These are phyloP conservation scores for Phytopythium delawarense DNA, from an alignment of 352 stramenopile species.

Conservation along the genomic window DNA sequence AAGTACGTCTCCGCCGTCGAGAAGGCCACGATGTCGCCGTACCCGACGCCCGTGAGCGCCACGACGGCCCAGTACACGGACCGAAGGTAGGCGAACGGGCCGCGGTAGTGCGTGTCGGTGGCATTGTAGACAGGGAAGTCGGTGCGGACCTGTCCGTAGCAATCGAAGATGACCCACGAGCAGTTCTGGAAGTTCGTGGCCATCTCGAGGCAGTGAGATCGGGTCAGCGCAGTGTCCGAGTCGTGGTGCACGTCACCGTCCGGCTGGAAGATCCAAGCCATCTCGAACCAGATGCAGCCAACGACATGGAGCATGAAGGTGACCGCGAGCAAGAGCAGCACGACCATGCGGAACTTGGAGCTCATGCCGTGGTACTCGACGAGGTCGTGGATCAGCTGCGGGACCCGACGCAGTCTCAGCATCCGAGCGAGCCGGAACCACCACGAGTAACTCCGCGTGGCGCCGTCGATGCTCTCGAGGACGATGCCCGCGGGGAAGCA, in stretches of 20 bases:
- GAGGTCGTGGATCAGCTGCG: conserved; percentile 39
- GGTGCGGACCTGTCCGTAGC: conserved; percentile 52
- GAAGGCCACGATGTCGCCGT: conserved; percentile 71
- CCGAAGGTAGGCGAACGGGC: conserved; percentile 60
- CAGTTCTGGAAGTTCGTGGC: conserved; percentile 56
- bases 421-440: conserved; percentile 44
- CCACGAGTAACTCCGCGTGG: conserved; percentile 23
- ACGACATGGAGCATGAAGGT: conserved; percentile 56
- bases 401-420: conserved; percentile 37
- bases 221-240: conserved; percentile 12
- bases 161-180: conserved; percentile 69
- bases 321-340: conserved; percentile 45
- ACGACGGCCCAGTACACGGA: conserved; percentile 78
- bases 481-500: conserved; percentile 41
- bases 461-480: conserved; percentile 32
- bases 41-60: conserved; percentile 63
- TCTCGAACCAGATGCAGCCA: conserved; percentile 68
- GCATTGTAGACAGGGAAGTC: conserved; percentile 43
- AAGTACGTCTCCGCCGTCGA: conserved; percentile 72
- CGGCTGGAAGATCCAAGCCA: conserved; percentile 26
- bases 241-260: neutral
- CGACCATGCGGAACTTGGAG: conserved; percentile 49
- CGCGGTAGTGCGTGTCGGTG: conserved; percentile 28
- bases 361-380: conserved; percentile 59
- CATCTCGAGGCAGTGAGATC: conserved; percentile 41